These are phyloP conservation scores for Lasiodiplodia theobromae DNA, from an alignment of 2,329 filamentous ascomycete genomes.

Conservation along the genomic window DNA sequence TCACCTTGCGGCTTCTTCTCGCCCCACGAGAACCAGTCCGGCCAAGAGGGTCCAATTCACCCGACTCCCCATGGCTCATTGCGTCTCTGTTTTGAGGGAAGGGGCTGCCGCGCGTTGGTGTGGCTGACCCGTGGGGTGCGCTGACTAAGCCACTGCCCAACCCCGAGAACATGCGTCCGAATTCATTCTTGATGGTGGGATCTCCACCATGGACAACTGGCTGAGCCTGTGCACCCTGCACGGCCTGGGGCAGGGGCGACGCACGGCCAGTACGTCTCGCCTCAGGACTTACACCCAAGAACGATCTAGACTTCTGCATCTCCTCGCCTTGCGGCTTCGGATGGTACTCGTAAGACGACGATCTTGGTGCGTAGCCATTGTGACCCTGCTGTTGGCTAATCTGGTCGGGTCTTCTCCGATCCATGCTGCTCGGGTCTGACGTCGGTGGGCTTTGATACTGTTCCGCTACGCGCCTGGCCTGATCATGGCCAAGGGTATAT, in stretches of 20 bases:
- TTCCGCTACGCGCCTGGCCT: constrained; percentile 44
- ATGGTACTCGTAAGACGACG: constrained; percentile 46
- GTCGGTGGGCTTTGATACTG: constrained; percentile 49
- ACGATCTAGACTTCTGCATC: constrained; percentile 67
- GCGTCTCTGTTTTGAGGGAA: constrained; percentile 44
- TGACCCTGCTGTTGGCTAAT: constrained; percentile 46
- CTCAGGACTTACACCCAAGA: constrained; percentile 76
- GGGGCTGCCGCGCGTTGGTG: constrained; percentile 61
- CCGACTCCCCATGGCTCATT: constrained; percentile 38
- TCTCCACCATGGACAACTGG: constrained; percentile 80
- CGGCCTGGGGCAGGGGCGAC: constrained; percentile 89
- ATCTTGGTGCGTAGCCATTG: constrained; percentile 37
- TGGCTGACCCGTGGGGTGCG: constrained; percentile 60
- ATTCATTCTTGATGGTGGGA: constrained; percentile 91
- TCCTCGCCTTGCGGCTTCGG: constrained; percentile 57
- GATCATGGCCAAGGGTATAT: constrained; percentile 40
- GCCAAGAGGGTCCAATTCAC: constrained; percentile 40
- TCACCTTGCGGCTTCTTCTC: constrained; percentile 65
- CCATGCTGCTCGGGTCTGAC: constrained; percentile 45
- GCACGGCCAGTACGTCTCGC: constrained; percentile 82
- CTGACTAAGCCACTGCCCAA: constrained; percentile 75
- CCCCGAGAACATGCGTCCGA: constrained; percentile 94
- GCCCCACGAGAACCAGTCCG: constrained; percentile 48
- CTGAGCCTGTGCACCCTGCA: constrained; percentile 87
- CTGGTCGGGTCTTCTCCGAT: constrained; percentile 44